phyloP scores from a whole-genome alignment of 75 land plant genomes.

The Cupressus sempervirens region DNA sequence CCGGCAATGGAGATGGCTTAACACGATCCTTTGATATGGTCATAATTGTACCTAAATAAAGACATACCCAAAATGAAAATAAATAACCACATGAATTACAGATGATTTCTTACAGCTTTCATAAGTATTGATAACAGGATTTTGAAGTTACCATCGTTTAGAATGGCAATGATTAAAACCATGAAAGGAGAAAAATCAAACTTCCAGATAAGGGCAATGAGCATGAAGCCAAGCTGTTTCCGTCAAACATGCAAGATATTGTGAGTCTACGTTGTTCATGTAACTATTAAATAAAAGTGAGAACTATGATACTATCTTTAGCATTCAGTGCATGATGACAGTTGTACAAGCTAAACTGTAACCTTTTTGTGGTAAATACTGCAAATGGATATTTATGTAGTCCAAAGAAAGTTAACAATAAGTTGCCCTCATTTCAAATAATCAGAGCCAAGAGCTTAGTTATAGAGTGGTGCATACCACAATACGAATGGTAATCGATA shows the following conservation, averaged over 20 bases:
- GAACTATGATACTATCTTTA: neutral
- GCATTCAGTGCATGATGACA: too few species aligned
- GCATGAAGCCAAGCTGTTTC: constrained; percentile 32
- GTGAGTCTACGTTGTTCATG: neutral
- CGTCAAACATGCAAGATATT: neutral
- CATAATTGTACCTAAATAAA: constrained; percentile 41
- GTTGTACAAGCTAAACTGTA: too few species aligned
- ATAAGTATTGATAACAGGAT: neutral
- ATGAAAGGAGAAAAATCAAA: constrained; percentile 54
- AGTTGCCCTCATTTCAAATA: neutral
- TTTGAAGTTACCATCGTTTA: constrained; percentile 35
- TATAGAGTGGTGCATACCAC: constrained; percentile 25
- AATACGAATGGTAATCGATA: constrained; percentile 55
- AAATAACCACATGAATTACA: neutral
- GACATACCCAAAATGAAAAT: neutral
- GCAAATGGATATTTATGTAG: neutral
- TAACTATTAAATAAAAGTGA: neutral
- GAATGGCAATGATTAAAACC: constrained; percentile 47
- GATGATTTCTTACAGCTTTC: neutral
- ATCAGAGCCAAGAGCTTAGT: too few species aligned
- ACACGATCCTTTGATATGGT: constrained; percentile 53
- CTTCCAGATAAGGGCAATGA: constrained; percentile 43
- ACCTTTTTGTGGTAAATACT: too few species aligned
- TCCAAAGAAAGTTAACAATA: neutral
- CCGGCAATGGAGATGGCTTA: constrained; percentile 39